A percentile compares a stretch with the other conserved stretches of the same genome.
These are phyloP conservation scores for Cadophora luteo-olivacea DNA, from an alignment of 2,329 filamentous ascomycete species.

Conservation along the genomic window DNA sequence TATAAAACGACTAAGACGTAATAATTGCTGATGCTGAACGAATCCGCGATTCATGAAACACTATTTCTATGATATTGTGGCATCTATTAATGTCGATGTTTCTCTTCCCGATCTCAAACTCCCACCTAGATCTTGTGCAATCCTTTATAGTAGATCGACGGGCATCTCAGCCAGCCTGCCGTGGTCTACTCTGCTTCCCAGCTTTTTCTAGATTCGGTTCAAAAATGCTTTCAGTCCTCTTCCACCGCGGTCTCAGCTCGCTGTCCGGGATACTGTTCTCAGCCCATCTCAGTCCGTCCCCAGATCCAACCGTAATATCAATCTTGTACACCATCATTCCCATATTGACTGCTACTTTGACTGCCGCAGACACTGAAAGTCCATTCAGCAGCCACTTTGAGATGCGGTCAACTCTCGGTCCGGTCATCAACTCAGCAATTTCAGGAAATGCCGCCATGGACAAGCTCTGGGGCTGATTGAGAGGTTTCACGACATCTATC, in stretches of 20 bases:
- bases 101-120: neutral
- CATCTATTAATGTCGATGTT: neutral
- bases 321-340: conserved; percentile 1
- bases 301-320: conserved; percentile 7
- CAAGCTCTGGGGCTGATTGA: neutral
- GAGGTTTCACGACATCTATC: conserved; percentile 1
- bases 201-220: too few relatives aligned
- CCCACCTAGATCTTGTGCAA: too few relatives aligned
- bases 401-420: conserved; percentile 9
- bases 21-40: too few relatives aligned
- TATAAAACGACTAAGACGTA: too few relatives aligned
- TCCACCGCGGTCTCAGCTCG: neutral
- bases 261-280: neutral
- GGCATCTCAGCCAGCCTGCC: neutral
- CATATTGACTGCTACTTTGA: neutral
- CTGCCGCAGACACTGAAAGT: neutral
- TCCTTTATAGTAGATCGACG: too few relatives aligned
- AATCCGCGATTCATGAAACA: too few relatives aligned
- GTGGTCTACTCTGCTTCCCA: neutral
- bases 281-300: neutral
- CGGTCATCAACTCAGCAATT: neutral
- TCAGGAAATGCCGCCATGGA: conserved; percentile 1
- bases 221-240: neutral
- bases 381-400: conserved; percentile 2
- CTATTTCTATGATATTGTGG: too few relatives aligned